These are phyloP conservation scores for Magnolia sinica DNA, from an alignment of 164 flowering plant genomes.

Conservation along the genomic window DNA sequence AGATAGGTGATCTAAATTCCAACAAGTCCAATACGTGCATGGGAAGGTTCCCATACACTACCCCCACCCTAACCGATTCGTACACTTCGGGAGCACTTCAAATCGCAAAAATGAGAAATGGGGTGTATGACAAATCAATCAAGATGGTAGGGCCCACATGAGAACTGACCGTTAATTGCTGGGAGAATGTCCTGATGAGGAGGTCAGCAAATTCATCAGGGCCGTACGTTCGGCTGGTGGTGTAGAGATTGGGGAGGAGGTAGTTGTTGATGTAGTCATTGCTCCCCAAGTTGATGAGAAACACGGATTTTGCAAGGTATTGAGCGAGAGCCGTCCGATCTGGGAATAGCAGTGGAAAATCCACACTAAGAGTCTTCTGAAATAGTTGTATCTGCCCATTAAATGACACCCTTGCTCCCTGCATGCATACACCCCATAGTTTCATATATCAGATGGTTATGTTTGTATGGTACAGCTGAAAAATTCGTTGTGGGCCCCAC, in stretches of 20 bases:
- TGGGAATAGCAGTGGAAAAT: conserved; percentile 21
- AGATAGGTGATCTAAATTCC: too few relatives aligned
- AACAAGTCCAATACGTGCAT: too few relatives aligned
- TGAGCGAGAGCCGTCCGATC: conserved; percentile 8
- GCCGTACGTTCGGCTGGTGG: conserved; percentile 17
- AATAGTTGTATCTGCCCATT: conserved; percentile 30
- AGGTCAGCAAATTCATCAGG: conserved; percentile 32
- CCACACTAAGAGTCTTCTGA: conserved; percentile 21
- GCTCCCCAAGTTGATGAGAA: conserved; percentile 30
- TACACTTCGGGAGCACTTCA: too few relatives aligned
- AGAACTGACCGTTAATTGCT: conserved; percentile 24
- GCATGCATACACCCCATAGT: background rate
- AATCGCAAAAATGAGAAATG: too few relatives aligned
- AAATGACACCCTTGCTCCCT: conserved; percentile 31
- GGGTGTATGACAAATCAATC: too few relatives aligned
- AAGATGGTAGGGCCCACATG: background rate
- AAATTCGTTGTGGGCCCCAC: too few relatives aligned
- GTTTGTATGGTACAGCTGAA: too few relatives aligned
- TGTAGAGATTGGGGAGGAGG: conserved; percentile 27
- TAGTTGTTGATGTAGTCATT: conserved; percentile 51
- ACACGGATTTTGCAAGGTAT: conserved; percentile 28
- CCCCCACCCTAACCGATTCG: too few relatives aligned
- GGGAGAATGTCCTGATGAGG: conserved; percentile 21
- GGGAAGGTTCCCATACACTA: too few relatives aligned
- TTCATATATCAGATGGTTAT: too few relatives aligned